Conservation (phyloP, 768 basidiomycete species). For the Boletellus sp. region DNA sequence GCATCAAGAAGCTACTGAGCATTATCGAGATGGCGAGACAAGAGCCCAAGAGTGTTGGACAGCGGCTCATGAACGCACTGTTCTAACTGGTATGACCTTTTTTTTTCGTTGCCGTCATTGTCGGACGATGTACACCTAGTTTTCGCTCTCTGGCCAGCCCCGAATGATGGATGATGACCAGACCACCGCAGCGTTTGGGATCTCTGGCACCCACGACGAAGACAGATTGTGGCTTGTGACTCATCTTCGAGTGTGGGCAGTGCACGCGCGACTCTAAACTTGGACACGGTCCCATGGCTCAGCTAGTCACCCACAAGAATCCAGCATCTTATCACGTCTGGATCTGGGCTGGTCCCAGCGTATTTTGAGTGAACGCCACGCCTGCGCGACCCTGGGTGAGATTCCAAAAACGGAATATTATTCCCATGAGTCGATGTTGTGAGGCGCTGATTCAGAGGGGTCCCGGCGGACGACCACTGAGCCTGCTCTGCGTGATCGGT, state of each 20-base stretch:
- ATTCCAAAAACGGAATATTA: constrained; percentile 20
- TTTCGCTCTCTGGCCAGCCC: no score
- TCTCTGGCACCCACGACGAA: no score
- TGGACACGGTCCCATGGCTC: no score
- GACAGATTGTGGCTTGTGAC: no score
- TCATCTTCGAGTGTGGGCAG: no score
- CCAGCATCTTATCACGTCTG: no score
- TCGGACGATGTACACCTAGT: constrained; percentile 3
- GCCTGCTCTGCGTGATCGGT: constrained; percentile 1
- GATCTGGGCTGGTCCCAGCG: no score
- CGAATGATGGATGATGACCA: no score
- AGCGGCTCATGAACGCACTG: constrained; percentile 61
- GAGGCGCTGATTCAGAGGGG: constrained; percentile 10
- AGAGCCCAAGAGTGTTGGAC: constrained; percentile 80
- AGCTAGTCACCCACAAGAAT: no score
- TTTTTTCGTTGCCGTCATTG: constrained; percentile 4
- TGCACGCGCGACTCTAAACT: no score
- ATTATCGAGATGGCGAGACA: constrained; percentile 96
- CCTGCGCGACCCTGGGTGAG: background rate
- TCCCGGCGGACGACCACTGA: constrained; percentile 2
- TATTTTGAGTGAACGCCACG: background rate
- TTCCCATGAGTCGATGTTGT: constrained; percentile 19
- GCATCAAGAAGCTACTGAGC: constrained; percentile 90
- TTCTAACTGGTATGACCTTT: no score
- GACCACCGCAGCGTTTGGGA: no score